Conservation (phyloP, 108 stramenopile species). For the Cafeteria roenbergensis region DNA sequence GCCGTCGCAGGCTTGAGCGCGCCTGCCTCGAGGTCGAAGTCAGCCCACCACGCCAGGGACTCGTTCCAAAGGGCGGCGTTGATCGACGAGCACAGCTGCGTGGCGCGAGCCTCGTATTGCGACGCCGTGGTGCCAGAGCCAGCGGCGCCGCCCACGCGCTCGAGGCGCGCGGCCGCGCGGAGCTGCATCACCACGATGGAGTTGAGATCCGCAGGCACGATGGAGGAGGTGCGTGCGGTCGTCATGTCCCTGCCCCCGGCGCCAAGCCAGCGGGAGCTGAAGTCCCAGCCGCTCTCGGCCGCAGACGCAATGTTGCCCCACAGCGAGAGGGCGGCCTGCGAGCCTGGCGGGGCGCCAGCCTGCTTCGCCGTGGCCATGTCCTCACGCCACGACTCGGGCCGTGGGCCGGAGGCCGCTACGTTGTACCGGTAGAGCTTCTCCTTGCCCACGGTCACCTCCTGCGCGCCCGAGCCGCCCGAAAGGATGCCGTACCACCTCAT, state of each 20-base stretch:
- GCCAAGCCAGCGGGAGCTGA: constrained; percentile 39
- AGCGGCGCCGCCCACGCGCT: not conserved
- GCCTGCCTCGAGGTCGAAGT: too few species aligned
- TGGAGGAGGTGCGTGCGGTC: constrained; percentile 13
- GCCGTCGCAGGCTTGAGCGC: too few species aligned
- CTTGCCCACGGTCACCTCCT: too few species aligned
- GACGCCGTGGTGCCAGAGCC: too few species aligned
- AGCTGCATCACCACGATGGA: not conserved
- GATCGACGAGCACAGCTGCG: too few species aligned
- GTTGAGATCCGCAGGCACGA: constrained; percentile 42
- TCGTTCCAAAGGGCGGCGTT: too few species aligned
- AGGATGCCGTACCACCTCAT: too few species aligned
- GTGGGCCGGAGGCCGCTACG: constrained; percentile 7
- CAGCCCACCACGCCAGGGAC: too few species aligned
- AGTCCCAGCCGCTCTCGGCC: constrained; percentile 46
- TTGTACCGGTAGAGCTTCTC: constrained; percentile 23
- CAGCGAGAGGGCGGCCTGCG: not conserved
- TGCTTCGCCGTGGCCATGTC: not conserved
- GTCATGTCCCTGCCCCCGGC: not conserved
- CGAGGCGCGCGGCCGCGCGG: not conserved
- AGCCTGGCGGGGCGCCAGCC: not conserved
- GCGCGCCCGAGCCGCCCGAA: too few species aligned
- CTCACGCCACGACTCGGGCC: constrained; percentile 25
- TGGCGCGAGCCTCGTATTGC: too few species aligned
- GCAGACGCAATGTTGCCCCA: constrained; percentile 29